Base-by-base conservation (phyloP, 169 alveolate genomes). In the Babesia ovata region DNA sequence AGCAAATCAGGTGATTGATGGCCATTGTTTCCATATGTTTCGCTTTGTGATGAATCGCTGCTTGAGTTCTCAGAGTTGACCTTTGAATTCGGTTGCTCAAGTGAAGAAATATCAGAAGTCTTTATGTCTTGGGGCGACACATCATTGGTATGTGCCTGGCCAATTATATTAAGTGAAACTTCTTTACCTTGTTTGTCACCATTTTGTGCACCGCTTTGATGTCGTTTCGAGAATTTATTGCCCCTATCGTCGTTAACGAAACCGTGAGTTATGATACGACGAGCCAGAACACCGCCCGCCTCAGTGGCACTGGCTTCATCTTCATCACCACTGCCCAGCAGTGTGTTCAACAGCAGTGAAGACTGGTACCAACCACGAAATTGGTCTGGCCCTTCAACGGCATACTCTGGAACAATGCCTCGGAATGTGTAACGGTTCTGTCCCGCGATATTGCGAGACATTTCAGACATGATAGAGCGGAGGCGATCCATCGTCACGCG, bases 311-410 rank as follows among this genome's bases (percentile, higher is more conserved):
- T 17, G 39, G 39, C 39, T 33, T 33, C 39, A 33, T 33, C 6
- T 33, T 33, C 39, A 6, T 6, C 39, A 33, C 39, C 39, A 33
- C 39, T 33, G 24, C 62, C 60, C 21, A 69, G 66, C 42, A 81
- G 63, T 48, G 62, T 54, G 66, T 54, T 45, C 49, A 81, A 61
- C 28, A 81, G 59, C 50, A 81, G 24, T 45, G 87, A 75, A 63
- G 95, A 84, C 57, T 92, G 96, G 86, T 87, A 92, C 96, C 96
- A 92, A 14, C 96, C 96, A 26, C 96, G 82, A 61, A 88, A 83
- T 74, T 92, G 96, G 63, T 92, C 96, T 29, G 86, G 84, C 24
- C 96, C 96, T 63, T 92, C 96, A 85, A 81, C 57, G 66, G 84
- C 63, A 85, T 39, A 69, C 52, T 52, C 73, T 3, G 59, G 57